Conservation (phyloP, 768 basidiomycete species). For the Cyathus striatus region DNA sequence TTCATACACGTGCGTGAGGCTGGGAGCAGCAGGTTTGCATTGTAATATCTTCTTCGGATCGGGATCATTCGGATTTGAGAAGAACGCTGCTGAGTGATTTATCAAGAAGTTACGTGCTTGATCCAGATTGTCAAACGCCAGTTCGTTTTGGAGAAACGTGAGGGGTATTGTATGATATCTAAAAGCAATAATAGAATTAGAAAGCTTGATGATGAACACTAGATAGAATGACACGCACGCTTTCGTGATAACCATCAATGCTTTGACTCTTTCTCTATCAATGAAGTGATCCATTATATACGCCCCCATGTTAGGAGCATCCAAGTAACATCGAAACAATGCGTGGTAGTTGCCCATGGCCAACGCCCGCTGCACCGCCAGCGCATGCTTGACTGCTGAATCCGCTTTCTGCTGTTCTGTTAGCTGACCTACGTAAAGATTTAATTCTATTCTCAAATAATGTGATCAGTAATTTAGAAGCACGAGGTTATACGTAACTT, state of each 20-base stretch:
- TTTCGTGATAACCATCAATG: conserved; percentile 86
- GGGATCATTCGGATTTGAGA: conserved; percentile 55
- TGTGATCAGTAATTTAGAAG: conserved; percentile 2
- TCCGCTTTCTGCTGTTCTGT: conserved; percentile 85
- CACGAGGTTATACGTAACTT: neutral
- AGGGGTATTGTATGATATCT: conserved; percentile 85
- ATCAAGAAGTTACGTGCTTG: conserved; percentile 66
- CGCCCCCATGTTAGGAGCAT: conserved; percentile 93
- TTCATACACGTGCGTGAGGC: conserved; percentile 63
- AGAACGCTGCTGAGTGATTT: conserved; percentile 63
- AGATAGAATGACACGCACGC: conserved; percentile 56
- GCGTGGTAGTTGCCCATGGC: conserved; percentile 93
- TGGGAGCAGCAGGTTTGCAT: conserved; percentile 56
- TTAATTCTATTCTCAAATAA: conserved; percentile 62
- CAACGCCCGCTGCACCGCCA: conserved; percentile 82
- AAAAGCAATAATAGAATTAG: conserved; percentile 4
- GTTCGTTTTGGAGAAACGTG: conserved; percentile 69
- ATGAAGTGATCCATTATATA: conserved; percentile 99
- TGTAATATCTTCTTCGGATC: conserved; percentile 66
- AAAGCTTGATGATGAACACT: neutral
- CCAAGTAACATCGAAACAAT: conserved; percentile 79
- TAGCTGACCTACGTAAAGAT: conserved; percentile 96
- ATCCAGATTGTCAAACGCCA: conserved; percentile 72
- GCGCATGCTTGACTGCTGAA: conserved; percentile 79
- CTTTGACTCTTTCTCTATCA: conserved; percentile 81